Base-by-base conservation (phyloP, 73 alveolate species). In the Blepharisma stoltei region DNA sequence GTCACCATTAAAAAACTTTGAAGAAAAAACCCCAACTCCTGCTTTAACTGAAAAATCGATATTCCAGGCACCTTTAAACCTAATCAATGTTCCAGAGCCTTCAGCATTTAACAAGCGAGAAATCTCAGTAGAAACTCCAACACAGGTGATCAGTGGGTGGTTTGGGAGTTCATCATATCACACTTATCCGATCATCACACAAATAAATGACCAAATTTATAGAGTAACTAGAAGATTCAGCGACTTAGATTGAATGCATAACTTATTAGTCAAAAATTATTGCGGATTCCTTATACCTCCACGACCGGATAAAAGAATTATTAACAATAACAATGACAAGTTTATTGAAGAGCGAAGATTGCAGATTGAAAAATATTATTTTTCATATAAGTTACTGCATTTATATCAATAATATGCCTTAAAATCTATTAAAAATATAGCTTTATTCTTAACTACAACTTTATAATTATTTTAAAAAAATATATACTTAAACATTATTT, bases 241-340 rank as follows among this genome's bases (percentile, higher is more conserved):
- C 23, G 73, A 60, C 73, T 60, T 60, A 25, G 73, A 60, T 25
- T 60, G 73, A 38, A 60, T 60, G 73, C 73, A 60, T 25, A 20
- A 60, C 46, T 38, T 14, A 25, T 38, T 60, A 8, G 48, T 60
- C 49, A 20, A n/a, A 18, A 60, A 60, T 8, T 60, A 60, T 38
- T 14, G 23, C 14, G 73, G 73, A 8, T 60, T 60, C 46, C 14
- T 60, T 25, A 60, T 60, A 8, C 73, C 73, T 60, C 23, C 73
- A 60, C 14, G 73, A 5, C 73, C 73, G 0, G 73, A 60, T 2
- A 60, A 60, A 60, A 60, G 23, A 60, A n/a, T 60, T 14, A 14
- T 60, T 20, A 25, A 25, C 18, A 60, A 60, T 25, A 60, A n/a
- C 14, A 38, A 60, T 9, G 73, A 60, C 46, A 60, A 60, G 5